phyloP scores from a whole-genome alignment of 1,284 basidiomycete species.

The Papiliotrema laurentii region DNA sequence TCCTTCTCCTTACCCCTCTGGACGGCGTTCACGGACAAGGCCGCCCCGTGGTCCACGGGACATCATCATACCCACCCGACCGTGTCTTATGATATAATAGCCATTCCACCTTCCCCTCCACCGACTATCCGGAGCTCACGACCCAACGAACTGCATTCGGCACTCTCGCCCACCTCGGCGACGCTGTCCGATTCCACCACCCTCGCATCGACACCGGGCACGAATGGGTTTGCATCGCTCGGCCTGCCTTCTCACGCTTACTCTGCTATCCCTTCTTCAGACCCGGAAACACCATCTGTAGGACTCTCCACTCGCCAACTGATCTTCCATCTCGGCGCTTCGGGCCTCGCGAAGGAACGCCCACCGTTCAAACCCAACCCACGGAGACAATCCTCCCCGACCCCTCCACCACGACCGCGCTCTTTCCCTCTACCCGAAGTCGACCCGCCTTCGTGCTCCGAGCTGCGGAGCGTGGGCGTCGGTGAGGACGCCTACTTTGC shows the following conservation, averaged over 20 bases:
- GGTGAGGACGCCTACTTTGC: constrained; percentile 50
- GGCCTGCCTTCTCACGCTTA: neutral
- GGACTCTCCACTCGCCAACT: constrained; percentile 30
- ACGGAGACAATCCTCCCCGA: neutral
- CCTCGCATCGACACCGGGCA: neutral
- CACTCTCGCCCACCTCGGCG: neutral
- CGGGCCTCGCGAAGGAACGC: constrained; percentile 36
- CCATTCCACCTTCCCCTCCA: neutral
- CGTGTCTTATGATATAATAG: neutral
- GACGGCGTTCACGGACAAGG: neutral
- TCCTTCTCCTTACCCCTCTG: neutral
- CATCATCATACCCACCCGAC: neutral
- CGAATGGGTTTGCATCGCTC: neutral
- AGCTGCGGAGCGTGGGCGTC: constrained; percentile 24
- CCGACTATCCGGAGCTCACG: neutral
- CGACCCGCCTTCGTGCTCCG: constrained; percentile 16
- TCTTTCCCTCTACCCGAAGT: constrained; percentile 36
- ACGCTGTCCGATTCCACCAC: constrained; percentile 1
- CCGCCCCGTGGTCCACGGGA: neutral
- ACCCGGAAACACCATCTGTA: constrained; percentile 12
- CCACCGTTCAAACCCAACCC: constrained; percentile 12
- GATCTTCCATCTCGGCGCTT: constrained; percentile 39
- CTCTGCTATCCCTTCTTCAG: neutral
- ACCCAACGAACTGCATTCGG: constrained; percentile 3
- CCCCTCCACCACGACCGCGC: constrained; percentile 31